Base-by-base conservation (phyloP, 2,329 filamentous ascomycete genomes). In the Dothidotthia symphoricarpi region DNA sequence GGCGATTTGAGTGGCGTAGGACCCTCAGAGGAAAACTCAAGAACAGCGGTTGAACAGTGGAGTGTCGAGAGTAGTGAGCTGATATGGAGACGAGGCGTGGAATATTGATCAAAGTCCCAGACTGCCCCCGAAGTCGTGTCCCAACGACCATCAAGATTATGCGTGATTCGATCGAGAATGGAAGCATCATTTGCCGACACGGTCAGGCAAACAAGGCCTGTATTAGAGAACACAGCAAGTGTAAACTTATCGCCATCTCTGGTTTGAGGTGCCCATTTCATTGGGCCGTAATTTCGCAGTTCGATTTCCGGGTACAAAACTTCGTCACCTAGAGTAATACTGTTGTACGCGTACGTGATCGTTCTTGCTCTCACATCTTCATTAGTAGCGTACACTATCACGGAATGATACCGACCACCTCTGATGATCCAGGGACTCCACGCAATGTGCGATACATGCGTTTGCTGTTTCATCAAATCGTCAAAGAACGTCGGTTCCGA, bases 141-240 rank as follows among this genome's bases (percentile, higher is more conserved):
- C 68, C 69, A 72, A n/a, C 66, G 59, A n/a, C 51, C 60, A 33
- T 71, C 66, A 2, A 71, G 58, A 34, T 67, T 49, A 36, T 68
- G 66, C 3, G 39, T 49, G 15, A 32, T 33, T 12, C 41, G 36
- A 2, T 47, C 36, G 2, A 59, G 31, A 3, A 59, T 50, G 1
- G 49, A 54, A 8, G 50, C 59, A 40, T 66, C 49, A 3, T 32
- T 33, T 6, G 43, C 31, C 2, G 53, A 59, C 22, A 65, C 41
- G 9, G 39, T 56, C 14, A 64, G 38, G 24, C 51, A 54, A 5
- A 59, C 43, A 4, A 67, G 44, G 8, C 55, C 50, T 3, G 55
- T 45, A 10, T 41, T 43, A 1, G 57, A 57, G 33, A 71, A 69
- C 1, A 64, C 32, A 8, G 66, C 52, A 11, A 69, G 45, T 10